These are phyloP conservation scores for Abelmoschus esculentus DNA, from an alignment of 345 rosid species.

Conservation along the genomic window DNA sequence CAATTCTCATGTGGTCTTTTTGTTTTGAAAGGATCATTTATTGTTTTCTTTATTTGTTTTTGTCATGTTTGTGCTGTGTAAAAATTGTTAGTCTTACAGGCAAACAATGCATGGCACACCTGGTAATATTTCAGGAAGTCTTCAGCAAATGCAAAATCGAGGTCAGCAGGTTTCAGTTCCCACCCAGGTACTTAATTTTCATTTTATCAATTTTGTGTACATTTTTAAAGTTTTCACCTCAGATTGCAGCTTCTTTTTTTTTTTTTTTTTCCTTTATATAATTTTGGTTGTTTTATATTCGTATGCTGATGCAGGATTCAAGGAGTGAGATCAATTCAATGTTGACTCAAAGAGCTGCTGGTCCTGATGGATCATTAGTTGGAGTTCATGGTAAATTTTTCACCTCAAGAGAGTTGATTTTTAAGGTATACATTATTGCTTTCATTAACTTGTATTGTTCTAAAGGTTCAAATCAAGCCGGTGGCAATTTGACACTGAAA, in stretches of 20 bases:
- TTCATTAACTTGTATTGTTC: conserved; percentile 7
- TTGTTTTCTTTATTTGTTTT: conserved; percentile 7
- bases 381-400: conserved; percentile 38
- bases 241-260: neutral
- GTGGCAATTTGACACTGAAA: conserved; percentile 49
- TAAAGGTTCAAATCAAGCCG: conserved; percentile 46
- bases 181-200: conserved; percentile 23
- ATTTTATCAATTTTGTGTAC: neutral
- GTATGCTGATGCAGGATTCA: conserved; percentile 25
- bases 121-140: conserved; percentile 28
- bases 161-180: conserved; percentile 37
- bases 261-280: neutral
- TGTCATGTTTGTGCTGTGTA: neutral
- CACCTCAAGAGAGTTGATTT: neutral
- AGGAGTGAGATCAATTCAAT: conserved; percentile 40
- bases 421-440: conserved; percentile 2
- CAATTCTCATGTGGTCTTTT: conserved; percentile 11
- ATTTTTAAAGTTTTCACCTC: neutral
- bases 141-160: conserved; percentile 37
- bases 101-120: conserved; percentile 33
- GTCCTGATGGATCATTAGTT: conserved; percentile 33
- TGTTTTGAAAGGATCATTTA: neutral
- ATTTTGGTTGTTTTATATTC: neutral
- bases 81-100: conserved; percentile 18
- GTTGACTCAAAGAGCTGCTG: conserved; percentile 32